These are phyloP conservation scores for Chenopodium suecicum DNA, from an alignment of 148 eudicot genomes.

Conservation along the genomic window DNA sequence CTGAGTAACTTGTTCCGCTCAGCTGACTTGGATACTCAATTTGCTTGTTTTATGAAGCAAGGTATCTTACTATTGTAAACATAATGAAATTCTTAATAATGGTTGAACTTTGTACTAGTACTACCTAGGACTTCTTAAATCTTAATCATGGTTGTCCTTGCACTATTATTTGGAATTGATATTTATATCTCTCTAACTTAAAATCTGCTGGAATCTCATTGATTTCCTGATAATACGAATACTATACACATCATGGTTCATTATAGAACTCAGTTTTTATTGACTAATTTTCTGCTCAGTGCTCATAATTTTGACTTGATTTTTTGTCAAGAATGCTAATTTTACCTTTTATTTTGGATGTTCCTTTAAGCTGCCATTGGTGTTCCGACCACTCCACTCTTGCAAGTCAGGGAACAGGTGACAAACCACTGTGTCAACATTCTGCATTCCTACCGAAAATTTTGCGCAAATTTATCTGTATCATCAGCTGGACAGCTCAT, in stretches of 20 bases:
- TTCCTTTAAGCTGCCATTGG: slow-evolving; percentile 62
- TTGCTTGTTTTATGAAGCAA: slow-evolving; percentile 87
- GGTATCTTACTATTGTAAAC: slow-evolving; percentile 38
- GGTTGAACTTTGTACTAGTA: background rate
- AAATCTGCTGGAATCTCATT: background rate
- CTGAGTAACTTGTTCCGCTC: slow-evolving; percentile 84
- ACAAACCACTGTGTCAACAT: slow-evolving; percentile 80
- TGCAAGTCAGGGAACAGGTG: slow-evolving; percentile 81
- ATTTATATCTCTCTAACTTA: background rate
- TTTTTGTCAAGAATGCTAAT: slow-evolving; percentile 10
- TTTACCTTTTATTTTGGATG: slow-evolving; percentile 28
- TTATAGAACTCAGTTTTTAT: background rate
- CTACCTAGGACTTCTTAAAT: background rate
- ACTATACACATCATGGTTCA: background rate
- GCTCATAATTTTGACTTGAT: slow-evolving; percentile 1
- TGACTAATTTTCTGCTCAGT: background rate
- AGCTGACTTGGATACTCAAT: slow-evolving; percentile 95
- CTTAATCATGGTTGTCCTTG: background rate
- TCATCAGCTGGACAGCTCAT: slow-evolving; percentile 93
- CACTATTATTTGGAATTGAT: background rate
- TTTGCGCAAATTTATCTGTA: slow-evolving; percentile 69
- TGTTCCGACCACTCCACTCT: slow-evolving; percentile 62
- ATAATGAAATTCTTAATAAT: background rate
- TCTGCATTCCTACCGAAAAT: slow-evolving; percentile 85
- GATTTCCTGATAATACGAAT: background rate